Conservation (phyloP, 306 rosid genomes). For the Psophocarpus tetragonolobus region DNA sequence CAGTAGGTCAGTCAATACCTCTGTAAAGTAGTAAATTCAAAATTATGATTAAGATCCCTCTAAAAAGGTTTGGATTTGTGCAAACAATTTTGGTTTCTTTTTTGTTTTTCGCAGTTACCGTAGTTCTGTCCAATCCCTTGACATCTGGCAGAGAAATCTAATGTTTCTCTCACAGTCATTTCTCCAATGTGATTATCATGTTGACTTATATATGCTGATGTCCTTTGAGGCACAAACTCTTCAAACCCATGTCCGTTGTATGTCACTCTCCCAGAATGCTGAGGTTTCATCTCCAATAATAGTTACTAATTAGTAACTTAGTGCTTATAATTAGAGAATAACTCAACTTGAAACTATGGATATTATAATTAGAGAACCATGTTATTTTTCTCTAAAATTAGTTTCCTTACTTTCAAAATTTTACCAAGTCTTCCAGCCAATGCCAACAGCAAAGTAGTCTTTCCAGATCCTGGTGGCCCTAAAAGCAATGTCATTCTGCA, state of each 20-base stretch:
- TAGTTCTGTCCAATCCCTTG: constrained; percentile 82
- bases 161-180: constrained; percentile 88
- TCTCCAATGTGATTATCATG: constrained; percentile 80
- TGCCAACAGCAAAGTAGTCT: constrained; percentile 61
- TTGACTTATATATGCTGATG: constrained; percentile 79
- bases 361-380: background rate
- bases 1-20: constrained; percentile 9
- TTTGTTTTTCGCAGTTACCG: constrained; percentile 32
- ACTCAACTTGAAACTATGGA: background rate
- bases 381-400: background rate
- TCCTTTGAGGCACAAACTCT: constrained; percentile 79
- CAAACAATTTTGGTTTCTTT: background rate
- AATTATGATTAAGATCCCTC: background rate
- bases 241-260: constrained; percentile 77
- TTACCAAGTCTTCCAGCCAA: constrained; percentile 58
- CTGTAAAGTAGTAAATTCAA: background rate
- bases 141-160: constrained; percentile 86
- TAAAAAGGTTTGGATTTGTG: background rate
- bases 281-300: constrained; percentile 23
- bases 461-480: constrained; percentile 62
- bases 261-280: constrained; percentile 76
- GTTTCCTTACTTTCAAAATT: constrained; percentile 41
- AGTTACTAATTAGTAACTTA: too few species aligned
- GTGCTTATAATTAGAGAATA: background rate
- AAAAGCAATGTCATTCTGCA: constrained; percentile 63